Conservation (phyloP, 495 filamentous ascomycete species). For the Hyaloscypha variabilis region DNA sequence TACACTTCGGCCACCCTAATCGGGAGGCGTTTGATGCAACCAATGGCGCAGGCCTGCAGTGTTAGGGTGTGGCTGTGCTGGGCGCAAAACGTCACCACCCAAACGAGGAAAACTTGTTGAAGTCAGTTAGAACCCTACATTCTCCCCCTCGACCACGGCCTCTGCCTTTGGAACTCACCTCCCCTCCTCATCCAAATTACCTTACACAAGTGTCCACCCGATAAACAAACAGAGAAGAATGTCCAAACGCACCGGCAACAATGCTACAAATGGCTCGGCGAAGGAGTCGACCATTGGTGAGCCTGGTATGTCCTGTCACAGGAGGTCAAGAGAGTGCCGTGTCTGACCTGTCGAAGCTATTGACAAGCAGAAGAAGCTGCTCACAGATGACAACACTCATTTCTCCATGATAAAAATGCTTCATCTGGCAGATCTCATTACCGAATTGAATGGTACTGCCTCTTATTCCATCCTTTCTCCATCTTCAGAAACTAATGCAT, state of each 20-base stretch:
- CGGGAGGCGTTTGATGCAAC: neutral
- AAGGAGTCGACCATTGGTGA: constrained; percentile 34
- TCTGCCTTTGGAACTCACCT: neutral
- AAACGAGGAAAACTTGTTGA: neutral
- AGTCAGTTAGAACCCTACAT: neutral
- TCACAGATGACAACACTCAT: constrained; percentile 75
- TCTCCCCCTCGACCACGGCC: neutral
- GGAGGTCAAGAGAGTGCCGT: neutral
- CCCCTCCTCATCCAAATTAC: neutral
- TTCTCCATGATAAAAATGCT: constrained; percentile 72
- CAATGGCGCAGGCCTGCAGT: neutral
- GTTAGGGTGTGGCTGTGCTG: neutral
- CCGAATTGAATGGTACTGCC: constrained; percentile 81
- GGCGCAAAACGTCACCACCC: neutral
- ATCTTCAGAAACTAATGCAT: neutral
- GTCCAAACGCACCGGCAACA: constrained; percentile 51
- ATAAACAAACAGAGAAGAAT: constrained; percentile 36
- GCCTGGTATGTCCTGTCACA: constrained; percentile 20
- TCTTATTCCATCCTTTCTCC: neutral
- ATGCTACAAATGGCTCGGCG: constrained; percentile 41
- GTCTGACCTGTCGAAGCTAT: constrained; percentile 50
- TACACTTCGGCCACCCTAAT: no score
- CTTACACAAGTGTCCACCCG: neutral
- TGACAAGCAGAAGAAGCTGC: constrained; percentile 86
- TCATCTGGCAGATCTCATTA: constrained; percentile 94